phyloP scores from a whole-genome alignment of 768 basidiomycete genomes.

The Trametes punicea region DNA sequence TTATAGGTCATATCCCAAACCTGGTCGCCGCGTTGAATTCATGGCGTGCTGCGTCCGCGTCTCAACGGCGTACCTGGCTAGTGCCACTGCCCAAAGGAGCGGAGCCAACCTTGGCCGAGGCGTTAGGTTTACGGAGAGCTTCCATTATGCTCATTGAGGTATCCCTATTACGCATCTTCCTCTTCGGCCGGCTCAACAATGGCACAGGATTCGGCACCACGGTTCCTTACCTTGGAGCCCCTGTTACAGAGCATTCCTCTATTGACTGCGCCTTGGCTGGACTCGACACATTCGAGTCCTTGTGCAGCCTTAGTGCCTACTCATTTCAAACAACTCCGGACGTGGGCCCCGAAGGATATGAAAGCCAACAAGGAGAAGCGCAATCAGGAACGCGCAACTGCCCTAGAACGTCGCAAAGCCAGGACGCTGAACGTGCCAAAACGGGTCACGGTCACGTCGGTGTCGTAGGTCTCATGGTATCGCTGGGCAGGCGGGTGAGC shows the following conservation, averaged over 20 bases:
- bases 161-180: constrained; percentile 25
- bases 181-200: not conserved
- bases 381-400: constrained; percentile 44
- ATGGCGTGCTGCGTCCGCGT: not conserved
- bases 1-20: constrained; percentile 73
- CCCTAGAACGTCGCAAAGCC: constrained; percentile 36
- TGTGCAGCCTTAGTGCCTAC: constrained; percentile 53
- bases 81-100: constrained; percentile 66
- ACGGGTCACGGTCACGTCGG: not conserved
- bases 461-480: not conserved
- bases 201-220: constrained; percentile 41
- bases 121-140: constrained; percentile 62
- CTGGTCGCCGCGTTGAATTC: constrained; percentile 78
- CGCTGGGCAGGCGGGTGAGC: not conserved
- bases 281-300: constrained; percentile 30
- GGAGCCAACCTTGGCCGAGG: constrained; percentile 55
- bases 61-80: constrained; percentile 43
- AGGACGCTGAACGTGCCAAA: not conserved
- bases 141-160: constrained; percentile 70
- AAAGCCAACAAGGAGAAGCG: constrained; percentile 62
- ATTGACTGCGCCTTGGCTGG: constrained; percentile 65
- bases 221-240: constrained; percentile 25
- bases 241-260: constrained; percentile 51
- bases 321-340: constrained; percentile 77
- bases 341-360: constrained; percentile 78